Evolutionary conservation across 441 rosid genomes (phyloP).

Genomic region (Mallotus repandus): DNA sequence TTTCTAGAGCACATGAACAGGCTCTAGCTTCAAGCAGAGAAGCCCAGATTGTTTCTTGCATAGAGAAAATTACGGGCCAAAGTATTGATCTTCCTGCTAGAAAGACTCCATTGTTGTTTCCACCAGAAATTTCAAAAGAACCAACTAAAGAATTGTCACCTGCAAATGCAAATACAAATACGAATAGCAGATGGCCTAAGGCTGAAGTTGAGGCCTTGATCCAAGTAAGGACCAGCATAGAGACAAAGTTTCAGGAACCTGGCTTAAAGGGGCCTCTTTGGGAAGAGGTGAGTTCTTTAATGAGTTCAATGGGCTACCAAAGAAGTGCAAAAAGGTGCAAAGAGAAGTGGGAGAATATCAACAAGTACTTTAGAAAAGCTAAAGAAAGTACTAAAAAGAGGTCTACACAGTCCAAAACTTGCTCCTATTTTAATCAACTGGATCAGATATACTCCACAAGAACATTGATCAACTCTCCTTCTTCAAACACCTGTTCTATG

Average conservation of each 20-base stretch:
- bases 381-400: constrained; percentile 35
- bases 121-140: constrained; percentile 23
- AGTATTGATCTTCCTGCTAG: constrained; percentile 31
- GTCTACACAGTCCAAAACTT: constrained; percentile 35
- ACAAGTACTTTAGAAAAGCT: constrained; percentile 43
- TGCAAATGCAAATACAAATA: constrained; percentile 7
- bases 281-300: constrained; percentile 41
- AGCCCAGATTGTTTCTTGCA: constrained; percentile 31
- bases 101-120: constrained; percentile 16
- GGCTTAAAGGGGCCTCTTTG: constrained; percentile 45
- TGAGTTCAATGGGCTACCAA: constrained; percentile 41
- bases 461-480: constrained; percentile 6
- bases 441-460: constrained; percentile 40
- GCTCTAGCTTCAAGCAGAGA: constrained; percentile 43
- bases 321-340: constrained; percentile 49
- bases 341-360: constrained; percentile 57
- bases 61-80: constrained; percentile 47
- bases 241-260: constrained; percentile 39
- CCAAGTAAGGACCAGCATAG: constrained; percentile 32
- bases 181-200: constrained; percentile 37
- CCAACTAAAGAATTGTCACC: constrained; percentile 19
- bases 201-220: constrained; percentile 48
- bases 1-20: constrained; percentile 37
- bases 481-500: constrained; percentile 1
- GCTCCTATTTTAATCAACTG: constrained; percentile 40